Base-by-base conservation (phyloP, 768 basidiomycete genomes). In the Cystofilobasidium capitatum region DNA sequence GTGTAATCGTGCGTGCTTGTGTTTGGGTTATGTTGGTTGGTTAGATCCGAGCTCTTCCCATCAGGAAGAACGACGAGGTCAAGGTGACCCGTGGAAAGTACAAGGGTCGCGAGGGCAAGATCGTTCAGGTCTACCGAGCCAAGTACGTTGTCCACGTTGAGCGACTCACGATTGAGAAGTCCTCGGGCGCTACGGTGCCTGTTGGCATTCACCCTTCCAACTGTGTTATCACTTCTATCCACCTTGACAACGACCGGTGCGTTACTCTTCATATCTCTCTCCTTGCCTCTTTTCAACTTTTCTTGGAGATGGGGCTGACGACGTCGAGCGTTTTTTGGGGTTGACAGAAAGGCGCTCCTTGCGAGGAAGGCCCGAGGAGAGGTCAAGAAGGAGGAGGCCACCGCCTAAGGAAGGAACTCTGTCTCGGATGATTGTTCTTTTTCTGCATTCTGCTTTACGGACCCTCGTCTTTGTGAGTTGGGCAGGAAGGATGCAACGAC, bases 81-180 rank as follows among this genome's bases (percentile, higher is more conserved):
- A 36, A 58, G 42, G 45, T 99, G 74, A 89, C 97, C 69, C 85
- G 94, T 71, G 94, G 94, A 65, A 93, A 94, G 79, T 92, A 96
- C 85, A 96, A 96, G 83, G 94, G 96, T 61, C 85, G 92, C 76
- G 94, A 99, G 83, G 94, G 94, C 75, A 97, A 97, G 82, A 86
- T 99, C 71, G 90, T 89, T 69, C 79, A 80, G 76, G 93, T 97
- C 71, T 94, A 93, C 84, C 88, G 93, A 79, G 94, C 94, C 86
- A 93, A 94, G 80, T 98, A 90, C 89, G 90, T 97, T 64, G 88
- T 99, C 79, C 88, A 97, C 80, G 89, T 99, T 76, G 94, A 99
- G 80, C 90, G 94, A 77, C 91, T 99, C 65, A 87, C 88, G 79
- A 86, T 91, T 72, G 94, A 99, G 82, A 97, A 97, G 81, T 90